phyloP scores from a whole-genome alignment of 345 rosid genomes.

The Melaleuca quinquenervia region DNA sequence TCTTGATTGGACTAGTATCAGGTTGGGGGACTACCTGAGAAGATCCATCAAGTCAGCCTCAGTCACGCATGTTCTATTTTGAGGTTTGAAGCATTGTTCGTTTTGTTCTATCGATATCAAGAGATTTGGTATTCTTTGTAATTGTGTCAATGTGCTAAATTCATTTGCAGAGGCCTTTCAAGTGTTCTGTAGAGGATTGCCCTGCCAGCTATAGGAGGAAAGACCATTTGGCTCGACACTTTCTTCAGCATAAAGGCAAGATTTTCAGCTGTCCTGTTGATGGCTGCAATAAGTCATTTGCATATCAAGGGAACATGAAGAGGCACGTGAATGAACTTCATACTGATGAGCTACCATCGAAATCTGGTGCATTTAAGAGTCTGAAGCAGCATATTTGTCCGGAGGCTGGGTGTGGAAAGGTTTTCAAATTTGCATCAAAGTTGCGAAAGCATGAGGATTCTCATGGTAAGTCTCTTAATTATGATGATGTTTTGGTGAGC shows the following conservation, averaged over 20 bases:
- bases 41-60: constrained; percentile 94
- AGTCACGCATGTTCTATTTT: constrained; percentile 38
- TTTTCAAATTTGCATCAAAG: constrained; percentile 51
- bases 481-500: background rate
- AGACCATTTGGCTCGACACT: constrained; percentile 77
- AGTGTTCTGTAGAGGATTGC: constrained; percentile 58
- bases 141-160: background rate
- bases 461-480: constrained; percentile 39
- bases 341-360: constrained; percentile 4
- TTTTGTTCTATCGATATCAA: background rate
- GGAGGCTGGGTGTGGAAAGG: constrained; percentile 76
- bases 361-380: background rate
- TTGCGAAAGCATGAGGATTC: constrained; percentile 56
- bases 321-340: constrained; percentile 52
- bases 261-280: constrained; percentile 54
- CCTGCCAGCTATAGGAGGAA: constrained; percentile 64
- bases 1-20: constrained; percentile 93
- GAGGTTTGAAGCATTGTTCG: constrained; percentile 26
- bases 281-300: constrained; percentile 41
- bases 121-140: background rate
- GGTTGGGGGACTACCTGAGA: constrained; percentile 99
- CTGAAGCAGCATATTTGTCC: constrained; percentile 38
- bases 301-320: constrained; percentile 37
- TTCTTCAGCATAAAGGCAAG: constrained; percentile 58
- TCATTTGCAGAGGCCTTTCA: constrained; percentile 53